These are phyloP conservation scores for Cyclocybe cylindracea DNA, from an alignment of 768 basidiomycete species.

Conservation along the genomic window DNA sequence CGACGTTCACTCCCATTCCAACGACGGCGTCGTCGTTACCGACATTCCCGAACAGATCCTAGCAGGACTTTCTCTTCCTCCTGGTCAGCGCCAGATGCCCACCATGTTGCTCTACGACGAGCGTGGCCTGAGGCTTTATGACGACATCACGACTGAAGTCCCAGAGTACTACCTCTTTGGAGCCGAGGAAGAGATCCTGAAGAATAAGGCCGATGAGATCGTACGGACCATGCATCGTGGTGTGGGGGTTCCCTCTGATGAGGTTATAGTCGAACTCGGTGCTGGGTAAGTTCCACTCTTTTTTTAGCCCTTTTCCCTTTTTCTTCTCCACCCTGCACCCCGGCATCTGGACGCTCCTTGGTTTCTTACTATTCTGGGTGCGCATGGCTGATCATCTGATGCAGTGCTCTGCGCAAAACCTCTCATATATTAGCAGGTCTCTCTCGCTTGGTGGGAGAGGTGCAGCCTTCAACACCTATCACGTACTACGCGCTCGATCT, in stretches of 20 bases:
- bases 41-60: slow-evolving; percentile 50
- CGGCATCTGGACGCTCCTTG: slow-evolving; percentile 2
- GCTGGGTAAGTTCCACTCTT: slow-evolving; percentile 71
- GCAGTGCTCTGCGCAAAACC: slow-evolving; percentile 85
- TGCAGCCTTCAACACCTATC: slow-evolving; percentile 46
- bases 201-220: slow-evolving; percentile 71
- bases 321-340: slow-evolving; percentile 4
- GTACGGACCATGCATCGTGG: slow-evolving; percentile 66
- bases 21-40: slow-evolving; percentile 26
- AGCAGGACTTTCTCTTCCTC: slow-evolving; percentile 54
- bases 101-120: slow-evolving; percentile 89
- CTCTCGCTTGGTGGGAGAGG: slow-evolving; percentile 48
- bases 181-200: slow-evolving; percentile 86
- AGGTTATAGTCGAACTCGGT: slow-evolving; percentile 80
- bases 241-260: slow-evolving; percentile 23
- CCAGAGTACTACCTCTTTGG: slow-evolving; percentile 89
- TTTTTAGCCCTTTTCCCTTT: slow-evolving; percentile 1
- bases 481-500: slow-evolving; percentile 94
- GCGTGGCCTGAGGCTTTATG: slow-evolving; percentile 82
- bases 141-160: slow-evolving; percentile 76
- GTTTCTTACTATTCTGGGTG: slow-evolving; percentile 4
- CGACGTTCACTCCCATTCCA: slow-evolving; percentile 43
- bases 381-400: not conserved
- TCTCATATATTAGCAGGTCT: slow-evolving; percentile 79
- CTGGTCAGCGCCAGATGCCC: slow-evolving; percentile 65